phyloP scores from a whole-genome alignment of 192 early-diverging fungal species.

The Diversispora eburnea region DNA sequence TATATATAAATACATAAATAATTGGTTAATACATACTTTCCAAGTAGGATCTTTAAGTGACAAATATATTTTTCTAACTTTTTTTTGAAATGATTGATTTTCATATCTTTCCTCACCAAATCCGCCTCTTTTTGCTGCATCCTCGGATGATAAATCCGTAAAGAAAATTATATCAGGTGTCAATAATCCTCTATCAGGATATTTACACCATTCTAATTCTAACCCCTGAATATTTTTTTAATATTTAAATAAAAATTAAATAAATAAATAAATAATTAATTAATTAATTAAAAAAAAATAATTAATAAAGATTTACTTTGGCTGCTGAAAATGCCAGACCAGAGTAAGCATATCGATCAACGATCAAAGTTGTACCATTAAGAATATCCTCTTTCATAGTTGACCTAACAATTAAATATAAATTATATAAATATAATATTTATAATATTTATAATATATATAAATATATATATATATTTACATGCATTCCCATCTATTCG shows the following conservation, averaged over 20 bases:
- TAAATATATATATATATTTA: constrained; percentile 34
- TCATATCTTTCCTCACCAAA: constrained; percentile 95
- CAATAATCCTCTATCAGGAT: constrained; percentile 78
- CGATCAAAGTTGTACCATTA: constrained; percentile 70
- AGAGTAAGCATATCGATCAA: constrained; percentile 95
- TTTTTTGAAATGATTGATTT: constrained; percentile 74
- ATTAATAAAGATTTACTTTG: constrained; percentile 62
- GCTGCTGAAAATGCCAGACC: constrained; percentile 90
- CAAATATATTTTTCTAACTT: constrained; percentile 68
- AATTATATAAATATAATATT: neutral
- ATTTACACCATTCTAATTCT: constrained; percentile 84
- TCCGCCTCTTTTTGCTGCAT: constrained; percentile 74
- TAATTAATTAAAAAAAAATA: constrained; percentile 2
- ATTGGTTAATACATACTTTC: constrained; percentile 1
- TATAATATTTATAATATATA: neutral
- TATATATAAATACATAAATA: neutral
- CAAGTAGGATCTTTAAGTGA: constrained; percentile 41
- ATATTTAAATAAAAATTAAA: neutral
- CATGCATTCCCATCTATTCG: constrained; percentile 93
- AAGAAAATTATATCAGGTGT: constrained; percentile 87
- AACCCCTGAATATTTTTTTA: constrained; percentile 49
- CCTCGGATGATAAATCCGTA: constrained; percentile 73
- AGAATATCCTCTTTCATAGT: constrained; percentile 11
- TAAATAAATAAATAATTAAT: neutral
- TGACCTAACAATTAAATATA: neutral